Conservation (phyloP, 805 yeast species). For the Pichia insulana region DNA sequence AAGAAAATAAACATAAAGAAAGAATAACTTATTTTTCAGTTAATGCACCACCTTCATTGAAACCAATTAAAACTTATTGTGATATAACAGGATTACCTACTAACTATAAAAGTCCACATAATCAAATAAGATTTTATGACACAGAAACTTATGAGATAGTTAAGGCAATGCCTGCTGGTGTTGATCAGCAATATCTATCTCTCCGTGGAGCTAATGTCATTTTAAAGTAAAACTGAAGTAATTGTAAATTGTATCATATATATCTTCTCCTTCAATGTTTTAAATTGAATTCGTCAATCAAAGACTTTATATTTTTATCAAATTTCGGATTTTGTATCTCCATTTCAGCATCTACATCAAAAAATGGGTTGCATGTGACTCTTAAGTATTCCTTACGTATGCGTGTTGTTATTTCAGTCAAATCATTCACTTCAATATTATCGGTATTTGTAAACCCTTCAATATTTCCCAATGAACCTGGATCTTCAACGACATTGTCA, state of each 20-base stretch:
- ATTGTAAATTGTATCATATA: neutral
- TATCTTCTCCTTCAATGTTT: neutral
- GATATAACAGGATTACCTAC: conserved; percentile 89
- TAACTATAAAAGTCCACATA: conserved; percentile 63
- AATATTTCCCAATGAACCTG: conserved; percentile 1
- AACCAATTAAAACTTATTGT: conserved; percentile 77
- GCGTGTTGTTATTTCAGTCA: conserved; percentile 28
- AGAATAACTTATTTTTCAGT: conserved; percentile 63
- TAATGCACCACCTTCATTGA: conserved; percentile 80
- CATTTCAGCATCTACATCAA: conserved; percentile 23
- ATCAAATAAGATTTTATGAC: conserved; percentile 70
- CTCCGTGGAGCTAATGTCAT: conserved; percentile 84
- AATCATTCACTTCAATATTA: conserved; percentile 10
- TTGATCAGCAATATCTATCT: conserved; percentile 86
- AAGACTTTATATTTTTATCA: conserved; percentile 20
- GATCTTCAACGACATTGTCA: conserved; percentile 5
- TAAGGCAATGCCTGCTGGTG: conserved; percentile 76
- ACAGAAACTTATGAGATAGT: conserved; percentile 75
- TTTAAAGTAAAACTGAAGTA: conserved; percentile 37
- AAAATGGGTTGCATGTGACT: conserved; percentile 58
- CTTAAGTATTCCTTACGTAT: conserved; percentile 48
- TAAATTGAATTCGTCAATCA: conserved; percentile 21
- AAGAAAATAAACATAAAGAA: conserved; percentile 20
- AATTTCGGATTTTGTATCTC: conserved; percentile 26
- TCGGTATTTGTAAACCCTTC: conserved; percentile 11